phyloP scores from a whole-genome alignment of 768 basidiomycete genomes.

The Russula virescens region DNA sequence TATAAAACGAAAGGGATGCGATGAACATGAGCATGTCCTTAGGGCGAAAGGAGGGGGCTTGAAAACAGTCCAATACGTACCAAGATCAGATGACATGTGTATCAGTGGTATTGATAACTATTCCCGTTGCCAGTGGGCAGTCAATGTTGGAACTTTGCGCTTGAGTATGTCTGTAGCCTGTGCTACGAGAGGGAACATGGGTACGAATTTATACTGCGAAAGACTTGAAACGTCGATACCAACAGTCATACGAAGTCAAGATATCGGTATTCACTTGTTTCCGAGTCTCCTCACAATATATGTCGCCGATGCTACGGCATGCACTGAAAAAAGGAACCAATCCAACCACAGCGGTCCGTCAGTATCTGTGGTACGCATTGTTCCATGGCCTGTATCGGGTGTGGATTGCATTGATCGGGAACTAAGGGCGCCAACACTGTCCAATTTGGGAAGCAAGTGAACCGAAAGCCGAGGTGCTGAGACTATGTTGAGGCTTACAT shows the following conservation, averaged over 20 bases:
- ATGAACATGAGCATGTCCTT: neutral
- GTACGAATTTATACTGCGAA: slow-evolving; percentile 5
- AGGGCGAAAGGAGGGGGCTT: neutral
- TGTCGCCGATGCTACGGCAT: neutral
- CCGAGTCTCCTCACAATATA: too few species aligned
- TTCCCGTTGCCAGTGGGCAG: neutral
- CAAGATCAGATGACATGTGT: slow-evolving; percentile 1
- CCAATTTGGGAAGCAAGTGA: neutral
- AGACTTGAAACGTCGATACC: neutral
- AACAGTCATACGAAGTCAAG: neutral
- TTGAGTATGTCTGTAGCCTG: neutral
- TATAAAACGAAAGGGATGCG: neutral
- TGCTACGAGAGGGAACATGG: too few species aligned
- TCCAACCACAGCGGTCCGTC: neutral
- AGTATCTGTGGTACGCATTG: neutral
- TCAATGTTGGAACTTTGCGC: neutral
- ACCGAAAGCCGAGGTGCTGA: neutral
- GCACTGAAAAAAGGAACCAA: neutral
- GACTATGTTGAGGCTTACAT: neutral
- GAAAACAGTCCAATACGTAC: slow-evolving; percentile 2
- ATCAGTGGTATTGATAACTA: too few species aligned
- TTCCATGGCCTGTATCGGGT: neutral
- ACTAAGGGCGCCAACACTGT: neutral
- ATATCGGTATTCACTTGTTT: neutral
- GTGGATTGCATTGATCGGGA: neutral